phyloP scores from a whole-genome alignment of 139 green algal genomes.

The Coelastrella sp. region DNA sequence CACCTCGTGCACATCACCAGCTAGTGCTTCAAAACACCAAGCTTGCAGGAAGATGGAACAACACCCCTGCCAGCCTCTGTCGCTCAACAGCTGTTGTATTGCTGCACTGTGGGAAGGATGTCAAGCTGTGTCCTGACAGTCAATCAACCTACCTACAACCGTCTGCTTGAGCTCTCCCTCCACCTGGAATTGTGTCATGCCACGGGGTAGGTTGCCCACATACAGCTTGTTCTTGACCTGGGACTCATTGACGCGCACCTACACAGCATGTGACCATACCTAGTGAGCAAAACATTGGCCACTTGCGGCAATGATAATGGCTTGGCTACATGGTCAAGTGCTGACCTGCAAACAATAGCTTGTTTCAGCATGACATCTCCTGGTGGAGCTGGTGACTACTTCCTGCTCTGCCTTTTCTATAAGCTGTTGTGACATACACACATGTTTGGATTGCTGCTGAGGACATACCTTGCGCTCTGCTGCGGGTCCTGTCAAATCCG shows the following conservation, averaged over 20 bases:
- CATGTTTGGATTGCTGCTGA: neutral
- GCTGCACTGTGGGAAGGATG: neutral
- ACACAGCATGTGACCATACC: neutral
- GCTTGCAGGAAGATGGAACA: too few species aligned
- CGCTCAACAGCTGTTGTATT: too few species aligned
- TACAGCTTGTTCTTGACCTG: constrained; percentile 92
- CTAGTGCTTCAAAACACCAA: too few species aligned
- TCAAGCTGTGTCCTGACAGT: too few species aligned
- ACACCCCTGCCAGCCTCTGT: too few species aligned
- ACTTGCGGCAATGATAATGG: neutral
- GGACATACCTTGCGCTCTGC: constrained; percentile 59
- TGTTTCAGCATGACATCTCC: neutral
- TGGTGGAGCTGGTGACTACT: neutral
- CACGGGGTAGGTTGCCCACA: constrained; percentile 85
- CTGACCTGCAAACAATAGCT: neutral
- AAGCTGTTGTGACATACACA: neutral
- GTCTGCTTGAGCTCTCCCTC: constrained; percentile 45
- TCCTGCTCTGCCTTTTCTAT: neutral
- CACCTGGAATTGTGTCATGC: constrained; percentile 69
- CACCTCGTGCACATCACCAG: too few species aligned
- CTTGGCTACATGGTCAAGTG: neutral
- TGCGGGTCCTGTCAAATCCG: constrained; percentile 62
- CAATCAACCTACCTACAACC: constrained; percentile 25
- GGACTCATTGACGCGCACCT: constrained; percentile 57
- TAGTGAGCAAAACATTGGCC: neutral